Evolutionary conservation across 139 green algal genomes (phyloP).

Genomic region (Picochlorum sp.): DNA sequence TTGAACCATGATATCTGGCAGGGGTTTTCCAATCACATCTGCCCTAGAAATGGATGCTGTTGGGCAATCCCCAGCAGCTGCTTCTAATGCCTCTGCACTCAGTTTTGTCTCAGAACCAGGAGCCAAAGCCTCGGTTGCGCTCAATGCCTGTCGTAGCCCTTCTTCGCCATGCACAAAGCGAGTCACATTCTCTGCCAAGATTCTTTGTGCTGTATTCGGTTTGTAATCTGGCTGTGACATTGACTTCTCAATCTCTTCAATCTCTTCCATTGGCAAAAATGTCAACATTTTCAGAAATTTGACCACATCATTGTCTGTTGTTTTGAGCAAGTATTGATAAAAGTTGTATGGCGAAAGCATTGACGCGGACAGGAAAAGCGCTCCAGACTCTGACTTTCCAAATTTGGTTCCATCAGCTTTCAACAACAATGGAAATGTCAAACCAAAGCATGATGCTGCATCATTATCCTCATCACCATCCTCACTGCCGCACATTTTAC

Average conservation of each 20-base stretch:
- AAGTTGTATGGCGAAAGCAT: conserved; percentile 96
- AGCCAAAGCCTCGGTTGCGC: conserved; percentile 72
- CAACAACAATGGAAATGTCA: conserved; percentile 87
- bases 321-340: conserved; percentile 90
- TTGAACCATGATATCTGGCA: conserved; percentile 78
- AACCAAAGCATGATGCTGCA: conserved; percentile 49
- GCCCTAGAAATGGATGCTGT: conserved; percentile 35
- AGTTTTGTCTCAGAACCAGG: conserved; percentile 71
- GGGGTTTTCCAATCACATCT: conserved; percentile 43
- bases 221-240: conserved; percentile 58
- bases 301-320: conserved; percentile 23
- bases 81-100: conserved; percentile 69
- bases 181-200: conserved; percentile 89
- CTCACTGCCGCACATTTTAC: conserved; percentile 46
- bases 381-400: conserved; percentile 88
- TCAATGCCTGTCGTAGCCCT: conserved; percentile 77
- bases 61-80: conserved; percentile 65
- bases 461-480: conserved; percentile 1
- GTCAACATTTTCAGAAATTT: conserved; percentile 90
- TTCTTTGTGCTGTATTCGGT: conserved; percentile 80
- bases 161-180: conserved; percentile 91
- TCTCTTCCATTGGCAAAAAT: conserved; percentile 82
- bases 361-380: conserved; percentile 79
- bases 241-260: conserved; percentile 45
- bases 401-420: conserved; percentile 92